A percentile compares a stretch with the other conserved stretches of the same genome.
Evolutionary conservation across 345 rosid genomes (phyloP).

Genomic region (Bruguiera sexangula): DNA sequence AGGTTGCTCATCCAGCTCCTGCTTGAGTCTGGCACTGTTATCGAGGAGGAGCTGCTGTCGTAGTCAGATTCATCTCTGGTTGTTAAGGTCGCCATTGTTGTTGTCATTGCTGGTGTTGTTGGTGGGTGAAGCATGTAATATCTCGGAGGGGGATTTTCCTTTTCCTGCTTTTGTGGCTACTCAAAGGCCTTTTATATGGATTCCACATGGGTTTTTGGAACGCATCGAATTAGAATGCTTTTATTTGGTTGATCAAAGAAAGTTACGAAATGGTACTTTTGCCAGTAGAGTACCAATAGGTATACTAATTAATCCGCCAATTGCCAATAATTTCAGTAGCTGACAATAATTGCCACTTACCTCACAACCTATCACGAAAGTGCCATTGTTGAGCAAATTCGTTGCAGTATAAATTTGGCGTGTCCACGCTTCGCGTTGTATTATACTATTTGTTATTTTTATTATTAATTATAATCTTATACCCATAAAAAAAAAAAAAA

Average conservation of each 20-base stretch:
- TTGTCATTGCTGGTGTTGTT: neutral
- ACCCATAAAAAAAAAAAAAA: too few relatives aligned
- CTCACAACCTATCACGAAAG: constrained; percentile 8
- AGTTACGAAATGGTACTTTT: constrained; percentile 33
- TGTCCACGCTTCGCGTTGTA: neutral
- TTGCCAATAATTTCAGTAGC: constrained; percentile 13
- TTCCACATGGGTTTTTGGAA: constrained; percentile 4
- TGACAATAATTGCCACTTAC: constrained; percentile 1
- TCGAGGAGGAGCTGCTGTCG: constrained; percentile 56
- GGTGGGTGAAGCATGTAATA: constrained; percentile 12
- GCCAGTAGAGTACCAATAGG: neutral
- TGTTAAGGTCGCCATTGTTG: constrained; percentile 45
- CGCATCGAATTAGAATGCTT: constrained; percentile 6
- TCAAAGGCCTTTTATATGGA: constrained; percentile 21
- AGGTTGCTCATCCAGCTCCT: constrained; percentile 86
- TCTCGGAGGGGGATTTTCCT: neutral
- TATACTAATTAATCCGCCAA: constrained; percentile 23
- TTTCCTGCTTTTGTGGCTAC: constrained; percentile 2
- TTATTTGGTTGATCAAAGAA: constrained; percentile 23
- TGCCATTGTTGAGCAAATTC: constrained; percentile 2
- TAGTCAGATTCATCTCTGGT: constrained; percentile 55
- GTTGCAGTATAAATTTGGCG: neutral
- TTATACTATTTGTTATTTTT: too few relatives aligned
- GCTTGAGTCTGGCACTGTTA: constrained; percentile 65
- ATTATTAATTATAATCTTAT: too few relatives aligned